phyloP scores from a whole-genome alignment of 1,139 yeast species.

The Pichia inconspicua region DNA sequence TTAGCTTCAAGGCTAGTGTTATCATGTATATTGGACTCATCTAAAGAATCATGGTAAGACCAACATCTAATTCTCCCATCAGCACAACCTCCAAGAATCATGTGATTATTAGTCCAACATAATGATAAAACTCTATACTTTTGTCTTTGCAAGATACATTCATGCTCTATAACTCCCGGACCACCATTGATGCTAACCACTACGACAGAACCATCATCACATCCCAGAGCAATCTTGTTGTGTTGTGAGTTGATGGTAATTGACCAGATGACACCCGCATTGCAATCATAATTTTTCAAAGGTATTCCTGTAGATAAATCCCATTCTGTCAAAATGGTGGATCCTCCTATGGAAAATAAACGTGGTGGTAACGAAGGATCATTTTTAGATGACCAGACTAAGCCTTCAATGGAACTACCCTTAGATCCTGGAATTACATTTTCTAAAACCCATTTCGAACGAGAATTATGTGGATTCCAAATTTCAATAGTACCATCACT shows the following conservation, averaged over 20 bases:
- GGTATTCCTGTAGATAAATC: conserved; percentile 70
- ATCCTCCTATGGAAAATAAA: conserved; percentile 89
- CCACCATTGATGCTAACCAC: conserved; percentile 80
- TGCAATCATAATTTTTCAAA: conserved; percentile 71
- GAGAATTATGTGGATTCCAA: conserved; percentile 69
- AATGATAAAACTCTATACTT: conserved; percentile 74
- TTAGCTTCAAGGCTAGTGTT: not conserved
- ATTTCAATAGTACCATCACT: conserved; percentile 92
- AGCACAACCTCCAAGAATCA: conserved; percentile 85
- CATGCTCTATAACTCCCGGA: conserved; percentile 70
- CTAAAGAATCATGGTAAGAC: conserved; percentile 32
- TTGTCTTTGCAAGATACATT: conserved; percentile 71
- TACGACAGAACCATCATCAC: conserved; percentile 91
- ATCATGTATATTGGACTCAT: not conserved
- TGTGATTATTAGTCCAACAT: conserved; percentile 60
- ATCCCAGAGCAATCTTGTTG: conserved; percentile 74
- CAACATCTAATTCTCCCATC: conserved; percentile 89
- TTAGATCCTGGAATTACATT: conserved; percentile 67
- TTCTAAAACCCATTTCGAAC: conserved; percentile 48
- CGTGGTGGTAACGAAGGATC: conserved; percentile 37
- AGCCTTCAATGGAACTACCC: conserved; percentile 82
- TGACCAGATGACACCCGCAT: conserved; percentile 93
- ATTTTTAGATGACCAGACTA: conserved; percentile 61
- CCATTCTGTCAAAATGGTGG: conserved; percentile 91
- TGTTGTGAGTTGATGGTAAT: conserved; percentile 59